These are phyloP conservation scores for Neckera pumila DNA, from an alignment of 225 moss, liverwort and hornwort species.

Conservation along the genomic window DNA sequence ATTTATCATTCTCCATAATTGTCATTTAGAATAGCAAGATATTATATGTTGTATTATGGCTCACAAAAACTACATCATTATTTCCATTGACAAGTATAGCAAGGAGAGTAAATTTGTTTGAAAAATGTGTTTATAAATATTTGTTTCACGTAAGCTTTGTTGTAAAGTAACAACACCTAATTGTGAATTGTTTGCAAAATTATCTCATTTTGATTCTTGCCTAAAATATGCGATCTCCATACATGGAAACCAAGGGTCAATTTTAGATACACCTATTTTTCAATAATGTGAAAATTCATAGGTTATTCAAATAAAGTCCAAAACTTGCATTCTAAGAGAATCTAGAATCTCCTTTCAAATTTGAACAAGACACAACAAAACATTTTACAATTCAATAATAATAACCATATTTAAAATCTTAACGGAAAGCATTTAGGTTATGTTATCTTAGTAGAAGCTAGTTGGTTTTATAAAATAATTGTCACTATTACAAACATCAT, in stretches of 20 bases:
- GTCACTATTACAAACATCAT: background rate
- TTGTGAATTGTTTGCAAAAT: too few relatives aligned
- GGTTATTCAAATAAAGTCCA: background rate
- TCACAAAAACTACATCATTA: background rate
- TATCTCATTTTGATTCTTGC: background rate
- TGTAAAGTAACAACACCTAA: too few relatives aligned
- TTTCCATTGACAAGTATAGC: background rate
- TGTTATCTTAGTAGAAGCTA: background rate
- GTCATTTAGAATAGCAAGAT: background rate
- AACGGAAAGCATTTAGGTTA: too few relatives aligned
- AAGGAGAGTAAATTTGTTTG: background rate
- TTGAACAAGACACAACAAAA: background rate
- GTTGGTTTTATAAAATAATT: background rate
- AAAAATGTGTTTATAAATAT: background rate
- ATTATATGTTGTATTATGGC: background rate
- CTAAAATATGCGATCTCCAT: background rate
- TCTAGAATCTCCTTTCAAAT: background rate
- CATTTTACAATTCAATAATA: background rate
- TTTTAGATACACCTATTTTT: background rate
- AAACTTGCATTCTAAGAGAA: background rate
- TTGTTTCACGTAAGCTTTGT: background rate
- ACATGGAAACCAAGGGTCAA: rapidly evolving
- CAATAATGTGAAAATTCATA: background rate
- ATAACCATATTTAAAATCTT: background rate
- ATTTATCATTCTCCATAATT: too few relatives aligned